Evolutionary conservation across 202 grass and related monocot species (phyloP), one percentile per base, ranked within the genome.

Genomic region (Hordeum pubiflorum): DNA sequence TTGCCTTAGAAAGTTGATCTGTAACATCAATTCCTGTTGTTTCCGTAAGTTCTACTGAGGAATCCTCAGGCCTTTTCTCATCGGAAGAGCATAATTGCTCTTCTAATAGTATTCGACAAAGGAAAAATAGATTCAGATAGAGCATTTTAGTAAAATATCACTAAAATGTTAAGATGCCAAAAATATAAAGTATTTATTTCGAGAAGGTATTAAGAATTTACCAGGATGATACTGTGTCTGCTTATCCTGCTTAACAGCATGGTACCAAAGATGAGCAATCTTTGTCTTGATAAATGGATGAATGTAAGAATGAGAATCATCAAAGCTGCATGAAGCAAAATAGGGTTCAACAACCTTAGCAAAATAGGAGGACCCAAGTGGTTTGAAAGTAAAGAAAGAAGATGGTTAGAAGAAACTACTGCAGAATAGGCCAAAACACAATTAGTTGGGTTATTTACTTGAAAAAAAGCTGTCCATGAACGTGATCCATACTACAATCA

Each of bases 261-360:
- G 75, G 72, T 68, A 75, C 81, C 70, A 87, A 39, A 89, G 12
- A 78, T 88, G 75, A 46, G 81, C 58, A 81, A 96, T 55, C 80
- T 90, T 97, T 79, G 80, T 88, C 77, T 87, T 93, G 71, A 99
- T 93, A 43, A 99, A 87, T 21, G 90, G 90, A 75, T 99, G 87
- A 46, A 96, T 78, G 83, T 83, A 86, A 88, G 83, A 93, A 72
- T 66, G 67, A 81, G 88, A 90, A 93, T 82, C 81, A 76, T 83
- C 85, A 82, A 86, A 86, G 58, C 96, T 99, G 82, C 89, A 90
- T 33, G 48, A 31, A 86, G 54, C 23, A 54, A 81, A 72, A 32
- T 50, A 84, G 41, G 23, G 65, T 82, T 61, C 21, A 89, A 29
- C 36, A 44, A 66, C 32, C 69, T 36, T 7, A 14, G 13, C 10